Base-by-base conservation (phyloP, 148 eudicot genomes). In the Limonium bicolor region DNA sequence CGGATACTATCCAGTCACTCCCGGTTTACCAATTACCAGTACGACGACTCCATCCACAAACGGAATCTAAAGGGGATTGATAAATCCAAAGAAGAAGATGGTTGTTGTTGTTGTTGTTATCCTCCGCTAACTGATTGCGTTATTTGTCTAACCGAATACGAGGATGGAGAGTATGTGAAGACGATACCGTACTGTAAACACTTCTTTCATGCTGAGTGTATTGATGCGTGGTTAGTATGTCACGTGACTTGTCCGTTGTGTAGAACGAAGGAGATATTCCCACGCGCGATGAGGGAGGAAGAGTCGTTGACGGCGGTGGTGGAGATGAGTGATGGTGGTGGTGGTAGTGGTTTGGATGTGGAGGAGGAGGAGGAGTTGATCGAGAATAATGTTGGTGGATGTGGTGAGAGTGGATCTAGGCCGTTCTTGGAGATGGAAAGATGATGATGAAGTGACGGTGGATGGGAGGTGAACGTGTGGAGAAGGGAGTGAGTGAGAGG, bases 231-330 rank as follows among this genome's bases (percentile, higher is more conserved):
- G 94, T 68, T 84, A 6, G 11, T 10, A 0, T 53, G 61, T 46
- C 78, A 80, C 58, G 88, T 73, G 70, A 70, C 94, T 14, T 84
- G 94, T 27, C 94, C 94, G 1, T 40, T 84, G 3, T 84, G 75
- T 35, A 46, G 74, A 29, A 57, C 69, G 52, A 35, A 42, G 29
- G 13, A 23, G 53, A 11, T 66, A 5, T 45, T 66, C 0, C 23
- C 51, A 27, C 41, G 0, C 39, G 56, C 0, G 15, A 46, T 8
- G 15, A 30, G 0, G 7, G 48, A 30, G 43, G 41, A 6, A 7
- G 20, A 6, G 7, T 20, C 4, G n/a, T n/a, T 15, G 57, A 9
- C 30, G 41, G 3, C 35, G 1, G 41, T n/a, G 28, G 5, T 1
- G 9, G 41, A 17, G 20, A 36, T n/a, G 19, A 11, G 36, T 3